phyloP scores from a whole-genome alignment of 2,329 filamentous ascomycete species.

The Capronia americana region DNA sequence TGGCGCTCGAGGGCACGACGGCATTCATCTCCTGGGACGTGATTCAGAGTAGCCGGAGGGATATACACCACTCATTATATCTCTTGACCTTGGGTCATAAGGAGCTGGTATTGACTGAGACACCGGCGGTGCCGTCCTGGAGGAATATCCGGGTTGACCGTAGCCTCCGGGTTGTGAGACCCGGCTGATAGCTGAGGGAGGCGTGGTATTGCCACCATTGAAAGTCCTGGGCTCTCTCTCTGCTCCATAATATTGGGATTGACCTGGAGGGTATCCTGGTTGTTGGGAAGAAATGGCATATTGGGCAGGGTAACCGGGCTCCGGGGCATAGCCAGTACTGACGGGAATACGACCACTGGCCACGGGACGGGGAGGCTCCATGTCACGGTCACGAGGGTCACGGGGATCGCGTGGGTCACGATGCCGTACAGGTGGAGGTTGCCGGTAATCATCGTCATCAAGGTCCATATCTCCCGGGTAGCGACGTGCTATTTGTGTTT shows the following conservation, averaged over 20 bases:
- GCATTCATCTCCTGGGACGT: constrained; percentile 30
- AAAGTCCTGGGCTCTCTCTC: constrained; percentile 37
- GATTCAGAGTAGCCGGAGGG: constrained; percentile 29
- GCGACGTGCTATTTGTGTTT: constrained; percentile 25
- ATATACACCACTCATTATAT: constrained; percentile 30
- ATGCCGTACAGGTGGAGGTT: constrained; percentile 25
- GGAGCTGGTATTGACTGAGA: constrained; percentile 29
- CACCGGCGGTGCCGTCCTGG: constrained; percentile 31
- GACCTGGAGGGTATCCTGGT: constrained; percentile 28
- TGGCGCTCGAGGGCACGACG: constrained; percentile 10
- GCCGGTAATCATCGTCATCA: constrained; percentile 35
- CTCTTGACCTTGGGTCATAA: constrained; percentile 29
- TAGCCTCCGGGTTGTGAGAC: constrained; percentile 29
- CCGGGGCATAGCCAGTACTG: constrained; percentile 31
- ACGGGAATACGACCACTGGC: constrained; percentile 29
- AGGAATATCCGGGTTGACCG: constrained; percentile 27
- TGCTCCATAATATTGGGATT: constrained; percentile 32
- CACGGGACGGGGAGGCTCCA: constrained; percentile 28
- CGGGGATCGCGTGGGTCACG: constrained; percentile 34
- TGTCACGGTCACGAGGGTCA: constrained; percentile 26
- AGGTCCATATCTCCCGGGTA: constrained; percentile 36
- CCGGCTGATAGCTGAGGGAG: constrained; percentile 34
- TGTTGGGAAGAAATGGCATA: constrained; percentile 36
- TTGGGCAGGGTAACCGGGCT: constrained; percentile 33
- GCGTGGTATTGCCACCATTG: constrained; percentile 30